Percentiles rank a stretch among this genome's conserved stretches.
These are phyloP conservation scores for Boletus semigastroideus DNA, from an alignment of 1,284 basidiomycete genomes.

Conservation along the genomic window DNA sequence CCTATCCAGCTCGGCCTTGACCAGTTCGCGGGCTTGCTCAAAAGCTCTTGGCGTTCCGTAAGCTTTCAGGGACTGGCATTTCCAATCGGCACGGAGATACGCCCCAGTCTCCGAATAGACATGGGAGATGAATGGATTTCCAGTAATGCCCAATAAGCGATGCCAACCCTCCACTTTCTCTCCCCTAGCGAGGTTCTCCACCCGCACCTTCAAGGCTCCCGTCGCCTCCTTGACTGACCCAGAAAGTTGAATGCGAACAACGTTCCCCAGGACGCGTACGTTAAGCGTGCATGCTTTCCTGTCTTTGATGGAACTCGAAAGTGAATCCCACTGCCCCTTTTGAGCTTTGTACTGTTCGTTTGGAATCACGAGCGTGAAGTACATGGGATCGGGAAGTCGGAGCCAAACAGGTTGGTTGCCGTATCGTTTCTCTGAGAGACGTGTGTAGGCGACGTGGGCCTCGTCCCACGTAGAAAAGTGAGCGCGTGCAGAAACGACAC, in stretches of 20 bases:
- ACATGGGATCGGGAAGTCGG: slow-evolving; percentile 43
- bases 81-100: slow-evolving; percentile 44
- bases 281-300: slow-evolving; percentile 29
- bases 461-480: slow-evolving; percentile 49
- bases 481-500: slow-evolving; percentile 36
- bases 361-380: slow-evolving; percentile 48
- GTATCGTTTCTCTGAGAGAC: slow-evolving; percentile 30
- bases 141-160: slow-evolving; percentile 33
- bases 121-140: slow-evolving; percentile 36
- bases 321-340: slow-evolving; percentile 44
- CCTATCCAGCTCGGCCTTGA: slow-evolving; percentile 43
- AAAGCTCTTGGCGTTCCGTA: slow-evolving; percentile 40
- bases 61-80: slow-evolving; percentile 39
- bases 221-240: slow-evolving; percentile 46
- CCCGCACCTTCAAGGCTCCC: slow-evolving; percentile 57
- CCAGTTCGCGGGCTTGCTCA: slow-evolving; percentile 39
- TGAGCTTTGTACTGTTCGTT: slow-evolving; percentile 51
- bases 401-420: slow-evolving; percentile 35
- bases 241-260: slow-evolving; percentile 28
- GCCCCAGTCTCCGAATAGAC: slow-evolving; percentile 39
- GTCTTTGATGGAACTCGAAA: slow-evolving; percentile 37
- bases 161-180: slow-evolving; percentile 52
- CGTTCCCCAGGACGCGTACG: slow-evolving; percentile 18
- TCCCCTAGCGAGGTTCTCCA: slow-evolving; percentile 51
- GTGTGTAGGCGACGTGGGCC: slow-evolving; percentile 39